Percentiles rank a stretch among this genome's conserved stretches.
Conservation (phyloP, 257 asterid species). For the Nemophila menziesii region DNA sequence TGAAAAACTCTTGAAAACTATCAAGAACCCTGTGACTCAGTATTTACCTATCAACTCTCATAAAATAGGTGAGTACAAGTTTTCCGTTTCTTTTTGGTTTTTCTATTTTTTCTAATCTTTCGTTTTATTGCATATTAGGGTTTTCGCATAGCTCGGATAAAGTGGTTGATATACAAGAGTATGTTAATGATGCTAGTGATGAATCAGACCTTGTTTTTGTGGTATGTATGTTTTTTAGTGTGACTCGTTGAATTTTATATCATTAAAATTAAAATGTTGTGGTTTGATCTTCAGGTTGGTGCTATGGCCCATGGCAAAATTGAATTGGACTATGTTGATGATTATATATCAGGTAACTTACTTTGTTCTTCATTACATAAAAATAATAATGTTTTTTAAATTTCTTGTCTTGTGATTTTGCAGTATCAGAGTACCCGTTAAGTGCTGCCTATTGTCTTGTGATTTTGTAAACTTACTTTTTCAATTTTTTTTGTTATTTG, state of each 20-base stretch:
- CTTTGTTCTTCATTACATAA: too few relatives aligned
- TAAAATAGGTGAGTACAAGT: slow-evolving; percentile 53
- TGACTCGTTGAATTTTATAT: background rate
- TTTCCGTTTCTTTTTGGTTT: slow-evolving; percentile 1
- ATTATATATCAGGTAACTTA: slow-evolving; percentile 63
- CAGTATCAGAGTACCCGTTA: too few relatives aligned
- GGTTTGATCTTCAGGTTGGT: slow-evolving; percentile 47
- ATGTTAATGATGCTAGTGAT: slow-evolving; percentile 38
- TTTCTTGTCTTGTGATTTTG: too few relatives aligned
- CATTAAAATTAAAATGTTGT: background rate
- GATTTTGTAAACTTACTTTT: too few relatives aligned
- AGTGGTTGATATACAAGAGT: slow-evolving; percentile 56
- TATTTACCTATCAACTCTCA: slow-evolving; percentile 63
- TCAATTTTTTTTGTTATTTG: too few relatives aligned
- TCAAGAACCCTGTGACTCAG: slow-evolving; percentile 73
- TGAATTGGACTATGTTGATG: slow-evolving; percentile 60
- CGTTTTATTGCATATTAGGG: slow-evolving; percentile 31
- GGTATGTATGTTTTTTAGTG: slow-evolving; percentile 32
- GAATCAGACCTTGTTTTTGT: slow-evolving; percentile 69
- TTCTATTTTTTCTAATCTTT: background rate
- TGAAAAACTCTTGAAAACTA: slow-evolving; percentile 60
- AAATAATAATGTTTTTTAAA: too few relatives aligned
- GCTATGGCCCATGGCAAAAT: slow-evolving; percentile 96
- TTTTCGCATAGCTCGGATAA: slow-evolving; percentile 87
- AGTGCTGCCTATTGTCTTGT: too few relatives aligned